Base-by-base conservation (phyloP, 2,329 filamentous ascomycete species). In the Mariannaea elegans region DNA sequence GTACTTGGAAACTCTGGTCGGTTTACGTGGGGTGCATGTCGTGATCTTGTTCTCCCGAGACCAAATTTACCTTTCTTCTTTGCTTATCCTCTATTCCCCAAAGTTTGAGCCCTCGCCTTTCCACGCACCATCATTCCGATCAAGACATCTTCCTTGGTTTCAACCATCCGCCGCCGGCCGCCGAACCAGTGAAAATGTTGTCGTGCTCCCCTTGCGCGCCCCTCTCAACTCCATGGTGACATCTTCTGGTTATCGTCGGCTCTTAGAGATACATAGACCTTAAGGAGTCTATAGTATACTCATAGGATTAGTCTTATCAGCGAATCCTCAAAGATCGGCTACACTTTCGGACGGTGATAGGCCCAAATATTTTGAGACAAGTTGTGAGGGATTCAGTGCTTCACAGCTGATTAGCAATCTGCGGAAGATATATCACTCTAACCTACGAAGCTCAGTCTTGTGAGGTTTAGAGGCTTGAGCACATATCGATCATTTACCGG, bases 131-230 rank as follows among this genome's bases (percentile, higher is more conserved):
- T 18, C 4, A 19, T 13, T 36, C 24, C 41, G 38, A 18, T 23
- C 18, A 38, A 46, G 51, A 38, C 50, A 19, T 31, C 38, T 23
- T 12, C 10, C 34, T 16, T 10, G 19, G 27, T 18, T 32, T 58
- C 55, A 39, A 42, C 9, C 56, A 55, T 24, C 23, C 45, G 50
- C 56, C 56, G 50, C 21, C 56, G 50, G 50, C 56, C 32, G 38
- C 50, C 38, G 56, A 50, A 55, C 13, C 24, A 36, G 24, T 34
- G 44, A 59, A 27, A 16, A 59, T 54, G 50, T 21, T 24, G 23
- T n/a, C 36, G 18, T 18, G 24, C 24, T 24, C 49, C 23, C 5
- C 18, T 38, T 24, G 16, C 49, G 32, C 41, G 31, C 50, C 16
- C 31, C 39, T 32, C 34, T 23, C 38, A 27, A 18, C 34, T 52